A percentile compares a stretch with the other conserved stretches of the same genome.
Conservation (phyloP, 2,329 filamentous ascomycete species). For the Aureobasidium sp. region DNA sequence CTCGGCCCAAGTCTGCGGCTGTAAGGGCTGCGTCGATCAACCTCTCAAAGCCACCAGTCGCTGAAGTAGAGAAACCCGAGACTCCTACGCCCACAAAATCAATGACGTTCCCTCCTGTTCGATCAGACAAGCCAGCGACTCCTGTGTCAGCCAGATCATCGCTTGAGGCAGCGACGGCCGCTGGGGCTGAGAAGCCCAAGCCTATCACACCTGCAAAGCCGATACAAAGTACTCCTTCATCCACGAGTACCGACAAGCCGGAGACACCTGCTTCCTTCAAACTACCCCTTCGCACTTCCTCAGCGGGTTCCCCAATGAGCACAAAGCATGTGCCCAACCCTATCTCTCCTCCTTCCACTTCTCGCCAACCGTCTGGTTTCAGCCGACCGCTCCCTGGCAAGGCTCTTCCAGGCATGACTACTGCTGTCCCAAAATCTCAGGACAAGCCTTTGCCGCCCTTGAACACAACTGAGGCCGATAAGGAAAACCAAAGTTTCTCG, state of each 20-base stretch:
- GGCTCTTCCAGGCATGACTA: neutral
- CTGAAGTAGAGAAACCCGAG: slow-evolving; percentile 26
- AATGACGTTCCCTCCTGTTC: slow-evolving; percentile 1
- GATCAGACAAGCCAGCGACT: neutral
- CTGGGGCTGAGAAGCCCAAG: slow-evolving; percentile 5
- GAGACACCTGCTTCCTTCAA: neutral
- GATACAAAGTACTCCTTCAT: neutral
- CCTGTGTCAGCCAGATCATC: slow-evolving; percentile 3
- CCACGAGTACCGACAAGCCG: neutral
- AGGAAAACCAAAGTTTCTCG: slow-evolving; percentile 27
- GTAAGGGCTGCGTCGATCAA: slow-evolving; percentile 18
- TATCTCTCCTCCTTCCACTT: neutral
- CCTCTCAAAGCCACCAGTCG: slow-evolving; percentile 26
- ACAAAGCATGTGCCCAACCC: neutral
- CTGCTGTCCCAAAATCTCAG: neutral
- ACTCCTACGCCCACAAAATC: slow-evolving; percentile 28
- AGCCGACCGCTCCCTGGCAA: neutral
- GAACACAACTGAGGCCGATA: slow-evolving; percentile 25
- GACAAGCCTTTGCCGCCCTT: slow-evolving; percentile 5
- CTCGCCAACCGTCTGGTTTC: slow-evolving; percentile 2
- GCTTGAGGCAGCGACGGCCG: neutral
- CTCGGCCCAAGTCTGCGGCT: slow-evolving; percentile 18
- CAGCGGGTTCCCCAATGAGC: neutral
- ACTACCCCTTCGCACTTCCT: neutral
- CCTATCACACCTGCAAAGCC: slow-evolving; percentile 7